Evolutionary conservation across 208 protist genomes (phyloP).

Genomic region (Histomonas meleagridis): DNA sequence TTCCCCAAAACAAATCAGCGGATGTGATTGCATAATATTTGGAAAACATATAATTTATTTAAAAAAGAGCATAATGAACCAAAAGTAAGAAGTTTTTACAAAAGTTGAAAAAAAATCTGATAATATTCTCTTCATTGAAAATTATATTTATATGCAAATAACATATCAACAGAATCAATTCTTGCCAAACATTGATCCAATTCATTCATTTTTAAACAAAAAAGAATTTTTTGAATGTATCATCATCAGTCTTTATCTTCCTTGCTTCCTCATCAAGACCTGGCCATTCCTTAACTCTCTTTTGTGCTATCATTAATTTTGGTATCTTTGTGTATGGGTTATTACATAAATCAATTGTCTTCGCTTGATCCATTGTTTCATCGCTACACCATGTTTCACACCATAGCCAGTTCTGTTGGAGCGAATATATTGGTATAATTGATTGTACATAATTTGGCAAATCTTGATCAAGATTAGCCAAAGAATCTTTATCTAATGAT

Average conservation of each 20-base stretch:
- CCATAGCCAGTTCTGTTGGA: constrained; percentile 61
- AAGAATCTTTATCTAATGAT: constrained; percentile 49
- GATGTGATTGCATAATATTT: too few relatives aligned
- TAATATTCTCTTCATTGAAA: too few relatives aligned
- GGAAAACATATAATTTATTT: too few relatives aligned
- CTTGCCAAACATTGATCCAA: too few relatives aligned
- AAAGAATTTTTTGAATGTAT: neutral
- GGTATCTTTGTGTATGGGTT: constrained; percentile 57
- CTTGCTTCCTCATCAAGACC: neutral
- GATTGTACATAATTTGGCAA: constrained; percentile 56
- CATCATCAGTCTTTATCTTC: neutral
- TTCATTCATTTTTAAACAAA: too few relatives aligned
- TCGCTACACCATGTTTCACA: constrained; percentile 56
- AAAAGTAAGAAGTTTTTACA: too few relatives aligned
- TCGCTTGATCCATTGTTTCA: constrained; percentile 45
- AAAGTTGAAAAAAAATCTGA: too few relatives aligned
- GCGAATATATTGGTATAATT: constrained; percentile 52
- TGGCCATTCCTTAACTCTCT: neutral
- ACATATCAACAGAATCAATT: too few relatives aligned
- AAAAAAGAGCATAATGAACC: too few relatives aligned
- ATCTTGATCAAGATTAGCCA: constrained; percentile 51
- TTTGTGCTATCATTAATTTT: constrained; percentile 50
- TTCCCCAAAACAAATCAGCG: too few relatives aligned
- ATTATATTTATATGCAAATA: too few relatives aligned
- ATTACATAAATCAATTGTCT: constrained; percentile 61